phyloP scores from a whole-genome alignment of 306 rosid genomes.

The Rosa persica region DNA sequence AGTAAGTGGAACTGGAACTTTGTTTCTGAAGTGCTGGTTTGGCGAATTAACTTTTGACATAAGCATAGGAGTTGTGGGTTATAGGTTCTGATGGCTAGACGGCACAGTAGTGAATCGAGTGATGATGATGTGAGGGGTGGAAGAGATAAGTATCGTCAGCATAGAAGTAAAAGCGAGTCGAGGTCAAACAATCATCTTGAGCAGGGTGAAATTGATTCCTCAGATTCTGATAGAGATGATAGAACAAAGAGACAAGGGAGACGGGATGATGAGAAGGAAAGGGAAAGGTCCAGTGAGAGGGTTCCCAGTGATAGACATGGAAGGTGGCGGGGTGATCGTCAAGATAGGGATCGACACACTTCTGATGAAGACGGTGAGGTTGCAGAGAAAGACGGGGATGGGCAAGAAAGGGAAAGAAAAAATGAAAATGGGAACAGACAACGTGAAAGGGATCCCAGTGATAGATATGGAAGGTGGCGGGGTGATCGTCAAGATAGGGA shows the following conservation, averaged over 20 bases:
- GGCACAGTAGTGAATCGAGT: slow-evolving; percentile 39
- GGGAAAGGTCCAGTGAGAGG: slow-evolving; percentile 19
- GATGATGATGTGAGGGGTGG: slow-evolving; percentile 35
- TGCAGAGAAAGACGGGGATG: slow-evolving; percentile 24
- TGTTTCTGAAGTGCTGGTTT: not conserved
- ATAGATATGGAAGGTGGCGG: slow-evolving; percentile 23
- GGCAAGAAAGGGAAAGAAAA: slow-evolving; percentile 25
- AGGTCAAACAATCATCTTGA: slow-evolving; percentile 9
- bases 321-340: slow-evolving; percentile 20
- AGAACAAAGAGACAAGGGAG: slow-evolving; percentile 17
- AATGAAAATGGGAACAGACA: slow-evolving; percentile 21
- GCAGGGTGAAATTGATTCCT: slow-evolving; percentile 18
- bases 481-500: slow-evolving; percentile 20
- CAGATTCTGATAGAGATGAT: slow-evolving; percentile 26
- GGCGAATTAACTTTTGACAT: not conserved
- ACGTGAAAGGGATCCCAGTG: slow-evolving; percentile 23
- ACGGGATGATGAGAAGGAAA: slow-evolving; percentile 22
- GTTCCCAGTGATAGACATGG: slow-evolving; percentile 30
- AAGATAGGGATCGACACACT: slow-evolving; percentile 22
- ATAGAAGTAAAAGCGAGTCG: slow-evolving; percentile 28
- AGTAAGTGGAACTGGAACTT: not conserved
- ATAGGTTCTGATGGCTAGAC: slow-evolving; percentile 48
- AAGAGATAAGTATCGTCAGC: slow-evolving; percentile 28
- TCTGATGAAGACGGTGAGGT: slow-evolving; percentile 41
- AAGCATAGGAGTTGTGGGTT: not conserved